A percentile compares a stretch with the other conserved stretches of the same genome.
Conservation (phyloP, 2,329 filamentous ascomycete species). For the Plenodomus biglobosus region DNA sequence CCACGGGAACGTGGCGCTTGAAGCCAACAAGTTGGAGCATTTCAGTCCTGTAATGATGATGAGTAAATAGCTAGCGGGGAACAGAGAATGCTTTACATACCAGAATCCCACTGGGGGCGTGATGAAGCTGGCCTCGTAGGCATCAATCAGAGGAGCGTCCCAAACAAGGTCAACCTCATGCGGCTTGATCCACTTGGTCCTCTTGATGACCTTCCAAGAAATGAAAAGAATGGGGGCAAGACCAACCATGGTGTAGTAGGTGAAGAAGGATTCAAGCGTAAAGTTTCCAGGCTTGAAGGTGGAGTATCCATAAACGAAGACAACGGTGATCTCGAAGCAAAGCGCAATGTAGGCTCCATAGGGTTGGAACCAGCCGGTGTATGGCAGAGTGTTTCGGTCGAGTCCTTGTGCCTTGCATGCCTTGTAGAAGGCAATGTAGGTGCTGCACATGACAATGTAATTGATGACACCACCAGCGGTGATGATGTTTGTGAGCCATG, state of each 20-base stretch:
- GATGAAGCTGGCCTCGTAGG: constrained; percentile 48
- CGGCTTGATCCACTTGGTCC: constrained; percentile 55
- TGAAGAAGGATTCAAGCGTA: constrained; percentile 54
- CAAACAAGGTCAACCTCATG: constrained; percentile 53
- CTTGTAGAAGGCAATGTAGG: constrained; percentile 62
- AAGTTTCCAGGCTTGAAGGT: constrained; percentile 54
- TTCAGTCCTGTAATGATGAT: constrained; percentile 32
- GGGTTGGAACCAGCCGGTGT: constrained; percentile 51
- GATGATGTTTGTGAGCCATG: constrained; percentile 71
- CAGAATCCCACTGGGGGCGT: constrained; percentile 36
- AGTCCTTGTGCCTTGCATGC: constrained; percentile 55
- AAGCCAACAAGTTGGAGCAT: constrained; percentile 40
- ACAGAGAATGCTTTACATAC: not conserved
- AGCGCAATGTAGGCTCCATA: constrained; percentile 56
- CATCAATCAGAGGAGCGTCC: constrained; percentile 46
- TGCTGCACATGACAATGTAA: constrained; percentile 56
- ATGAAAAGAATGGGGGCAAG: constrained; percentile 56
- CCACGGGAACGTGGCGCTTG: constrained; percentile 32
- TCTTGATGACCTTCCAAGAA: constrained; percentile 65
- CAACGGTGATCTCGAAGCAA: constrained; percentile 51
- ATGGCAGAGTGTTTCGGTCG: constrained; percentile 53
- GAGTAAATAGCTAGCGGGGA: not conserved
- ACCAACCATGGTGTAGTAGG: constrained; percentile 57
- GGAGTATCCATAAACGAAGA: constrained; percentile 57
- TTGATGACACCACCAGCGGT: constrained; percentile 65